These are phyloP conservation scores for Gyrodon lividus DNA, from an alignment of 768 basidiomycete species.

Conservation along the genomic window DNA sequence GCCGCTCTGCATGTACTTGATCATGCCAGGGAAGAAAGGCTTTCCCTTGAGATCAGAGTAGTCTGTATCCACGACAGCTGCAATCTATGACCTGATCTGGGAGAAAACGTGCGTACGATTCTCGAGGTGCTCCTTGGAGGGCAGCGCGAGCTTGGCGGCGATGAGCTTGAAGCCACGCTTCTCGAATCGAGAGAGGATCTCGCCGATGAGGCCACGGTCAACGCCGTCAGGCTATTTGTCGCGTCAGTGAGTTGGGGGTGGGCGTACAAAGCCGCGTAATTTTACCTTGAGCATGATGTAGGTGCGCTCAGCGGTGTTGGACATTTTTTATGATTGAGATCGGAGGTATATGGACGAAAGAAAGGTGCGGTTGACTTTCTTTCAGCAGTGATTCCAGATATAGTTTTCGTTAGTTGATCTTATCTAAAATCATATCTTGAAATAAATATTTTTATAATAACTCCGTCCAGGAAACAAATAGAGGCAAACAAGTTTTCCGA, in stretches of 20 bases:
- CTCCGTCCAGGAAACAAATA: conserved; percentile 38
- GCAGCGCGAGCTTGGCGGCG: conserved; percentile 87
- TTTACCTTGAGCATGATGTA: conserved; percentile 99
- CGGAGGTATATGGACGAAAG: conserved; percentile 31
- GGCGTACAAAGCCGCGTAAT: background rate
- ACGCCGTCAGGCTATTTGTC: conserved; percentile 90
- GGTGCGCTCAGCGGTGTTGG: conserved; percentile 70
- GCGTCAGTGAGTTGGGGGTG: background rate
- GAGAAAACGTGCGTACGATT: conserved; percentile 53
- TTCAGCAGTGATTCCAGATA: conserved; percentile 18
- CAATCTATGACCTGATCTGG: background rate
- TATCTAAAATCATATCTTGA: conserved; percentile 35
- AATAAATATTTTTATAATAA: conserved; percentile 14
- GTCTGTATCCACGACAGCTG: conserved; percentile 48
- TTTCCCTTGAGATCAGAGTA: conserved; percentile 94
- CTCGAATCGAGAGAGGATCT: conserved; percentile 96
- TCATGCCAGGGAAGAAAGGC: conserved; percentile 93
- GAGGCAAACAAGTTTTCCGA: conserved; percentile 38
- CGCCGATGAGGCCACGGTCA: conserved; percentile 91
- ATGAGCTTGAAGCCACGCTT: conserved; percentile 97
- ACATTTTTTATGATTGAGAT: conserved; percentile 44
- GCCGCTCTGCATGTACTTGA: conserved; percentile 95
- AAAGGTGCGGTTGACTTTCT: conserved; percentile 9
- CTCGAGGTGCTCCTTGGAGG: conserved; percentile 84
- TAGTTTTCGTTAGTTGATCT: conserved; percentile 28